A percentile compares a stretch with the other conserved stretches of the same genome.
phyloP scores from a whole-genome alignment of 2,329 filamentous ascomycete genomes.

The Rhexocercosporidium sp. region DNA sequence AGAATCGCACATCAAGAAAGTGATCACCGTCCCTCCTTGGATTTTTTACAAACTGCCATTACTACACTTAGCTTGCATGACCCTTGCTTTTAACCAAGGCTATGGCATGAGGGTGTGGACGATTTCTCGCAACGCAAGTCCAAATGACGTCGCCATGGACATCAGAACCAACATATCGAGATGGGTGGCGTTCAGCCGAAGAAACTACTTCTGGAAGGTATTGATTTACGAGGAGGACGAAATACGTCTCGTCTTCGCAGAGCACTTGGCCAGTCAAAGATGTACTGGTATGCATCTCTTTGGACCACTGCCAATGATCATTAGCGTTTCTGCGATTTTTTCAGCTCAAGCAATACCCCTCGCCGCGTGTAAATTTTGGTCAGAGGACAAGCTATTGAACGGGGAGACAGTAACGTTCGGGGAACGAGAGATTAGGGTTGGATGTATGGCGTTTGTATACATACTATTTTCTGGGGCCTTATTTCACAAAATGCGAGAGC shows the following conservation, averaged over 20 bases:
- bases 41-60: no score
- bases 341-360: neutral
- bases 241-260: neutral
- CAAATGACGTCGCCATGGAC: neutral
- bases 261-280: neutral
- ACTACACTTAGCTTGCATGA: no score
- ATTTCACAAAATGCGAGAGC: neutral
- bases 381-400: neutral
- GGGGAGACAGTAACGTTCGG: neutral
- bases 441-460: neutral
- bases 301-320: neutral
- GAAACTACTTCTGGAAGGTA: neutral
- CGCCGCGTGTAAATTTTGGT: neutral
- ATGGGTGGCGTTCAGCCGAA: neutral
- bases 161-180: neutral
- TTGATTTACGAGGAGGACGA: neutral
- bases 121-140: neutral
- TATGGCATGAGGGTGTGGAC: neutral
- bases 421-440: no score
- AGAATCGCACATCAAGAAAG: no score
- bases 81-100: neutral
- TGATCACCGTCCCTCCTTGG: no score
- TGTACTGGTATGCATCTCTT: neutral
- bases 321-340: neutral
- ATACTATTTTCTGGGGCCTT: neutral